Conservation (phyloP, 2,329 filamentous ascomycete species). For the Madurella fahalii region DNA sequence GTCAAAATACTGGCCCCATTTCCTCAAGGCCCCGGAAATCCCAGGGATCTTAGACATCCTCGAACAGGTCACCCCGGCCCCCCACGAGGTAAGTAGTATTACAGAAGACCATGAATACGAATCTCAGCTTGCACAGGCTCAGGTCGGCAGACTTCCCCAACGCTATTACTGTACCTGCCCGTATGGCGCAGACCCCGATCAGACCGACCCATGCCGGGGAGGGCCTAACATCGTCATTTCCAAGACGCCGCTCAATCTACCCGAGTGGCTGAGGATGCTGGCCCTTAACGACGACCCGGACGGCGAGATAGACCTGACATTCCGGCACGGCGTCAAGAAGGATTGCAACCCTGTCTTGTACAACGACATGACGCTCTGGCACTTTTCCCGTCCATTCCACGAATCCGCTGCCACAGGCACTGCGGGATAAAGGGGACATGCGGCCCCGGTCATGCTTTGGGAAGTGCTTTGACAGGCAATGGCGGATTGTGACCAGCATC, state of each 20-base stretch:
- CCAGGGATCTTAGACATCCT: background rate
- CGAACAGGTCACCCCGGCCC: background rate
- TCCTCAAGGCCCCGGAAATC: background rate
- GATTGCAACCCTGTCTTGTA: too few relatives aligned
- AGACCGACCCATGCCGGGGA: background rate
- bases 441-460: too few relatives aligned
- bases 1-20: background rate
- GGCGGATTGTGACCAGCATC: too few relatives aligned
- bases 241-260: background rate
- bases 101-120: background rate
- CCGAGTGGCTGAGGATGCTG: background rate
- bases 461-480: too few relatives aligned
- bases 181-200: background rate
- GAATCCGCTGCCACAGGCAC: too few relatives aligned
- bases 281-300: too few relatives aligned
- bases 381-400: too few relatives aligned
- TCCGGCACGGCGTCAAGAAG: background rate
- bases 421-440: too few relatives aligned
- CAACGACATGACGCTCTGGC: too few relatives aligned
- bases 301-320: too few relatives aligned
- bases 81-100: background rate
- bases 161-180: background rate
- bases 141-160: background rate
- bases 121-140: background rate
- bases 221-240: background rate